These are phyloP conservation scores for Hypoxylon lenormandii DNA, from an alignment of 495 filamentous ascomycete genomes.

Conservation along the genomic window DNA sequence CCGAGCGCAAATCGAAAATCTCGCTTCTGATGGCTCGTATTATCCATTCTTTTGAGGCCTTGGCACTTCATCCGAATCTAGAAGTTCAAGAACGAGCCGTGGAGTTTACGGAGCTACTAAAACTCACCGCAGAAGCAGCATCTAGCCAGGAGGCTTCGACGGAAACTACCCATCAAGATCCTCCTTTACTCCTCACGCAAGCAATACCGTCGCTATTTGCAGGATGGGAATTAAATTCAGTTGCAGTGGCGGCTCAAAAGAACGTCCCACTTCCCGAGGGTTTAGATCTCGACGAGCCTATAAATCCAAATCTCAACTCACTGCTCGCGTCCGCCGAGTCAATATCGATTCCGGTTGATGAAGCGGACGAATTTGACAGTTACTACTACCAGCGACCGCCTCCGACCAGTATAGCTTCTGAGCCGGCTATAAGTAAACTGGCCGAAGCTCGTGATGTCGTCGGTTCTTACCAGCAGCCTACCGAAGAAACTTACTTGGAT, in stretches of 20 bases:
- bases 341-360: conserved; percentile 63
- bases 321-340: conserved; percentile 72
- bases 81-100: conserved; percentile 97
- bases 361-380: conserved; percentile 72
- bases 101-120: conserved; percentile 88
- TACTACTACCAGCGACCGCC: conserved; percentile 76
- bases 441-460: conserved; percentile 54
- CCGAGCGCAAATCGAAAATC: conserved; percentile 73
- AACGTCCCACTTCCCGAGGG: conserved; percentile 84
- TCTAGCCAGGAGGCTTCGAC: conserved; percentile 69
- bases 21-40: conserved; percentile 81
- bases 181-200: conserved; percentile 84
- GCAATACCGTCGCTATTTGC: conserved; percentile 87
- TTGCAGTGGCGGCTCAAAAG: conserved; percentile 81
- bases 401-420: conserved; percentile 56
- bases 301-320: conserved; percentile 76
- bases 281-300: conserved; percentile 79
- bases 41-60: conserved; percentile 80
- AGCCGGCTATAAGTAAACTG: conserved; percentile 67
- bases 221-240: conserved; percentile 89
- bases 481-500: conserved; percentile 70
- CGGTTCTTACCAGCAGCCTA: conserved; percentile 72
- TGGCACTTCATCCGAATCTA: conserved; percentile 82
- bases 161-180: conserved; percentile 67
- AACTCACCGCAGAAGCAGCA: conserved; percentile 82